Percentiles rank a stretch among this genome's conserved stretches.
Evolutionary conservation across 177 flowering plant genomes (phyloP).

Genomic region (Tripterygium wilfordii): DNA sequence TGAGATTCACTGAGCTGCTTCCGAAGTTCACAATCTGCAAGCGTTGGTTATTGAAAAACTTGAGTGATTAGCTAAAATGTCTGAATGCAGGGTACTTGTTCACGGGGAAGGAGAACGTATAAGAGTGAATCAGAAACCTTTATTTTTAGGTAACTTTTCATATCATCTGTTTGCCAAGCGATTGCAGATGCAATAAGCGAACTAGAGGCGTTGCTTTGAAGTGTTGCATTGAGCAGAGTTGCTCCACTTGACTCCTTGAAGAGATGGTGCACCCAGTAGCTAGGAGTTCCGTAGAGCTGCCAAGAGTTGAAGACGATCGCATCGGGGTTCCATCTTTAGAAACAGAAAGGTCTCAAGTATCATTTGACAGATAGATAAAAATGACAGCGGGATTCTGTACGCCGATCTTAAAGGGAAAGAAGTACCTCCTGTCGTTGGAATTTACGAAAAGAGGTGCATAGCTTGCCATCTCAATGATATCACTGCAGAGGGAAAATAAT

Average conservation of each 20-base stretch:
- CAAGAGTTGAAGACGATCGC: slow-evolving; percentile 83
- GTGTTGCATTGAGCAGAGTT: slow-evolving; percentile 46
- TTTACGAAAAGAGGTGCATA: slow-evolving; percentile 96
- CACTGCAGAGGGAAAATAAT: slow-evolving; percentile 47
- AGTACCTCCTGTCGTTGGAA: slow-evolving; percentile 69
- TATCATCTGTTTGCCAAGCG: slow-evolving; percentile 41
- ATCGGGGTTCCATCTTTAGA: slow-evolving; percentile 81
- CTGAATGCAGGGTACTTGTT: background rate
- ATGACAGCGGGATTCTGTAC: too few species aligned
- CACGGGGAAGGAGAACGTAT: background rate
- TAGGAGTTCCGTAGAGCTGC: slow-evolving; percentile 78
- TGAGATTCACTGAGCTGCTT: slow-evolving; percentile 40
- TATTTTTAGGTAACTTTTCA: slow-evolving; percentile 43
- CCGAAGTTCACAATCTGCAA: slow-evolving; percentile 81
- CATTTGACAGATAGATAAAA: background rate
- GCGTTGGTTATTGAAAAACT: background rate
- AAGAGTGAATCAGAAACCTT: slow-evolving; percentile 59
- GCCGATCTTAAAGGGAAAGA: background rate
- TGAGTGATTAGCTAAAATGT: background rate
- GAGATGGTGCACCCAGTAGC: slow-evolving; percentile 83
- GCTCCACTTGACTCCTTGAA: slow-evolving; percentile 87
- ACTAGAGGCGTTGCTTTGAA: slow-evolving; percentile 35
- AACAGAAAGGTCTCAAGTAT: background rate
- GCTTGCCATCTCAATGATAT: slow-evolving; percentile 81
- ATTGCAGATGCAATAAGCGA: slow-evolving; percentile 73